Percentiles rank a stretch among this genome's conserved stretches.
phyloP scores from a whole-genome alignment of 148 eudicot genomes.

The Rhododendron henanense region DNA sequence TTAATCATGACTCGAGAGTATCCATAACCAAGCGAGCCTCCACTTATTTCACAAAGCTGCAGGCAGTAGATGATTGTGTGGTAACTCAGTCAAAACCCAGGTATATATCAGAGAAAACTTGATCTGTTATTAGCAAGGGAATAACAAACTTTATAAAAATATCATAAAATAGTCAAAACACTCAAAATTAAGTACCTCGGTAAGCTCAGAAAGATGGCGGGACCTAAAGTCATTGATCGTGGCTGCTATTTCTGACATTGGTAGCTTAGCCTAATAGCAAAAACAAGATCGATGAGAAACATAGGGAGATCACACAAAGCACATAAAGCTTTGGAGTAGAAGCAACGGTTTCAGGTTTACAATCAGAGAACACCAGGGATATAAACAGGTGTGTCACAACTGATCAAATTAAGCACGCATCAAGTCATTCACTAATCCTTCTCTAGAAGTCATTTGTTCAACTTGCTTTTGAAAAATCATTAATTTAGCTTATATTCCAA shows the following conservation, averaged over 20 bases:
- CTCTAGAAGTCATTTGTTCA: background rate
- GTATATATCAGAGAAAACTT: background rate
- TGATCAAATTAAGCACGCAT: background rate
- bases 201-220: slow-evolving; percentile 89
- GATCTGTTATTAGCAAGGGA: background rate
- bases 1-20: slow-evolving; percentile 65
- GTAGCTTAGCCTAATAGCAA: slow-evolving; percentile 69
- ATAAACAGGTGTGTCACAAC: background rate
- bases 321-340: background rate
- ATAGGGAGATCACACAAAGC: background rate
- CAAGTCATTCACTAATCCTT: background rate
- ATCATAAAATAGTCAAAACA: background rate
- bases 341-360: background rate
- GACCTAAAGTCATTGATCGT: slow-evolving; percentile 93
- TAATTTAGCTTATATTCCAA: background rate
- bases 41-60: slow-evolving; percentile 91
- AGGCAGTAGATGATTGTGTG: background rate
- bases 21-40: slow-evolving; percentile 93
- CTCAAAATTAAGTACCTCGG: slow-evolving; percentile 52
- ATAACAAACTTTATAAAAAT: background rate
- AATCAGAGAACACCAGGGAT: background rate
- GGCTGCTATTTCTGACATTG: slow-evolving; percentile 86
- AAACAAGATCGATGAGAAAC: slow-evolving; percentile 9
- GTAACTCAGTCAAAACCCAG: background rate
- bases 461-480: background rate